phyloP scores from a whole-genome alignment of 805 yeast species.

The Cyberlindnera suaveolens region DNA sequence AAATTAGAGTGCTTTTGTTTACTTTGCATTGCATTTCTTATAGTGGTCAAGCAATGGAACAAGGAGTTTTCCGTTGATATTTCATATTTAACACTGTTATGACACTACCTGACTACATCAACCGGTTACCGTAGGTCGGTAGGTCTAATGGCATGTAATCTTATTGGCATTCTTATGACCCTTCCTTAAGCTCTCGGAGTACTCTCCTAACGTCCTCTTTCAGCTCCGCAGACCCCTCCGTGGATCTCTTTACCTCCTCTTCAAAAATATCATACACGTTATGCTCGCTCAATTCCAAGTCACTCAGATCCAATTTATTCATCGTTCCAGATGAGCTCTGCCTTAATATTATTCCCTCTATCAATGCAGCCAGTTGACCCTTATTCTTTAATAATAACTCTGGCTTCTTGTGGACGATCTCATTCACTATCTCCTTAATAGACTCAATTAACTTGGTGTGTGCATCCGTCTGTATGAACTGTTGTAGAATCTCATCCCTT shows the following conservation, averaged over 20 bases:
- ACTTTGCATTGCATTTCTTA: too few species aligned
- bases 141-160: too few species aligned
- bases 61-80: too few species aligned
- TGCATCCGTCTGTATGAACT: constrained; percentile 14
- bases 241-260: constrained; percentile 13
- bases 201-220: constrained; percentile 4
- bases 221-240: constrained; percentile 12
- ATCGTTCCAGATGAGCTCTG: background rate
- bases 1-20: too few species aligned
- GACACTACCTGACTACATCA: too few species aligned
- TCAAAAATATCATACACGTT: constrained; percentile 14
- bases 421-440: constrained; percentile 10
- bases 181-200: constrained; percentile 5
- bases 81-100: too few species aligned
- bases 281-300: background rate
- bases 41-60: too few species aligned
- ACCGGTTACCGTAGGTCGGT: too few species aligned
- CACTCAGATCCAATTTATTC: background rate
- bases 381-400: constrained; percentile 17
- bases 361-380: constrained; percentile 20
- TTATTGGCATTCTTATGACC: background rate
- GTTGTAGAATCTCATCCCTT: constrained; percentile 10
- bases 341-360: constrained; percentile 17
- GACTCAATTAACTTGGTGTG: constrained; percentile 10
- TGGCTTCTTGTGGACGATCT: constrained; percentile 16